Base-by-base conservation (phyloP, 805 yeast genomes). In the Cyberlindnera veronae region DNA sequence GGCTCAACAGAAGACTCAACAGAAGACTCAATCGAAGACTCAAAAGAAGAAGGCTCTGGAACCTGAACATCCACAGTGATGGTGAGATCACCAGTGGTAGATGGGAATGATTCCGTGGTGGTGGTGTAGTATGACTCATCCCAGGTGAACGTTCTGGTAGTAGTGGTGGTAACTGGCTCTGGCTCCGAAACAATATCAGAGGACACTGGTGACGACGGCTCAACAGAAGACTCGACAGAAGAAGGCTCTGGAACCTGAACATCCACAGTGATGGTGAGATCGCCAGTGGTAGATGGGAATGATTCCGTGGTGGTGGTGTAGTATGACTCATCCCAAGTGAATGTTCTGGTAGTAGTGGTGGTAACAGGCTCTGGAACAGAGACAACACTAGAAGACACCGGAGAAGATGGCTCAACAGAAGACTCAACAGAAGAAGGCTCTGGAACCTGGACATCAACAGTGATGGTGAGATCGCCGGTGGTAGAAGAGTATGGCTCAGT, bases 371-470 rank as follows among this genome's bases (percentile, higher is more conserved):
- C 14, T 26, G 9, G 29, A 11, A 14, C 15, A 31, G n/a, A 8
- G 14, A 24, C 28, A 24, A 14, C 28, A 24, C 28, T 24, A 14
- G 28, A 24, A 24, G 28, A 24, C n/a, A 24, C 6, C 13, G 28
- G 12, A 7, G 28, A 24, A 24, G 28, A 24, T 11, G 11, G 11
- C 10, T 8, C 11, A 21, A 7, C 11, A 11, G 24, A 21, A 21
- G 24, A 21, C 24, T 8, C 24, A 24, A 14, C 13, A n/a, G n/a
- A n/a, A 22, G 24, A 22, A 22, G 44, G 17, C 8, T 11, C 23
- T 32, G 50, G 50, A 33, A 46, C 41, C 21, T 44, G 31, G 16
- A 41, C 41, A 34, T 35, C 38, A 21, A 39, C 39, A 17, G 44
- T 45, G 18, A 39, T 9, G 12, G 44, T 45, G 11, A 27, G 15